Base-by-base conservation (phyloP, 2,329 filamentous ascomycete genomes). In the Clonostachys sp. region DNA sequence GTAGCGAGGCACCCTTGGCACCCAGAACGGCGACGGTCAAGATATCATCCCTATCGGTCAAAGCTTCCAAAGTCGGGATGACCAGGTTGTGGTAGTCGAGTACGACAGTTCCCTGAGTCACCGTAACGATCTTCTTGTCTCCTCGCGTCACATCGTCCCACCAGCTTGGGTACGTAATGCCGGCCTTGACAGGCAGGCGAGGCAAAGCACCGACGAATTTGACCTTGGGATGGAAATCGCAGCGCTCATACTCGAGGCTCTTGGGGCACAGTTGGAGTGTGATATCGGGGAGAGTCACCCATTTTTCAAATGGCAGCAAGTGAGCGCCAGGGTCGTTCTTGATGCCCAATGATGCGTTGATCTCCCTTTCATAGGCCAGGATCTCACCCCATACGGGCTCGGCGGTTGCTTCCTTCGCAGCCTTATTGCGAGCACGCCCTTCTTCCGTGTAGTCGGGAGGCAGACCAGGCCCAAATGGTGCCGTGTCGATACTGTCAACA, bases 71-170 rank as follows among this genome's bases (percentile, higher is more conserved):
- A 0, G 73, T 66, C 1, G 76, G 75, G 3, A 73, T 51, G 13
- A 78, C 53, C 4, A 80, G 63, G 30, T 75, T 60, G 8, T 54
- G 53, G 48, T 67, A 68, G 17, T 70, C 57, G 17, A 54, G 52
- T 9, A 62, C 65, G 4, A 73, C 53, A 4, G 75, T 79, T 5
- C 75, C 75, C 52, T 78, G 75, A 2, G 67, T 64, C 6, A 78
- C 72, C 17, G 68, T 61, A 6, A 79, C 58, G 20, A 79, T 51
- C 45, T 65, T 67, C 47, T 68, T 71, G 17, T 64, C 51, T 1
- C 53, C 57, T 42, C 41, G 51, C 18, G 52, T 56, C 10, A 62
- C 54, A 14, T 79, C 60, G 5, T 71, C 66, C 72, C 72, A 80
- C 70, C 72, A 80, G 7, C 54, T 30, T 1, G 76, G 75, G 36